A percentile compares a stretch with the other conserved stretches of the same genome.
Conservation (phyloP, 2,329 filamentous ascomycete species). For the Didymellaceae sp. region DNA sequence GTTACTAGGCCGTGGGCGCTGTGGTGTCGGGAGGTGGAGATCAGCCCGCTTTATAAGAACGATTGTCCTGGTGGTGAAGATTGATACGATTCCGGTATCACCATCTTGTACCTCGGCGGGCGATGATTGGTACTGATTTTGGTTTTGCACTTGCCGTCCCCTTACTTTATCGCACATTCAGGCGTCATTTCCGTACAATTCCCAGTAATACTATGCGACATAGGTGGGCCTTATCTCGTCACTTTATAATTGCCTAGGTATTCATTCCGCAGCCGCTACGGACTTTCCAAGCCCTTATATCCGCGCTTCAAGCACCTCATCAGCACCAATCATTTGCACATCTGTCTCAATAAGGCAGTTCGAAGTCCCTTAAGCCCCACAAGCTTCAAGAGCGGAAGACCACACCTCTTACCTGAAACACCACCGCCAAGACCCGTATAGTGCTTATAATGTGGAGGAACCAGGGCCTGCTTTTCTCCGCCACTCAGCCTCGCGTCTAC, state of each 20-base stretch:
- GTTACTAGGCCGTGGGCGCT: constrained; percentile 52
- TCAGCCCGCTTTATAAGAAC: constrained; percentile 50
- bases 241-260: too few relatives aligned
- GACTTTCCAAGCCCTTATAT: too few relatives aligned
- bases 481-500: constrained; percentile 33
- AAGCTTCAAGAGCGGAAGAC: not conserved
- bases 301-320: too few relatives aligned
- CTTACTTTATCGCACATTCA: too few relatives aligned
- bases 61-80: constrained; percentile 44
- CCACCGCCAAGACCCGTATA: constrained; percentile 27
- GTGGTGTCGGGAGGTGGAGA: constrained; percentile 53
- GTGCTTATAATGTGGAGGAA: constrained; percentile 23
- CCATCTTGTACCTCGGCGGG: not conserved
- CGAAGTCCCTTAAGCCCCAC: too few relatives aligned
- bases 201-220: too few relatives aligned
- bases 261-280: too few relatives aligned
- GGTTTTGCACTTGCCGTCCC: too few relatives aligned
- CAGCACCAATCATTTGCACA: too few relatives aligned
- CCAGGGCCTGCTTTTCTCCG: constrained; percentile 25
- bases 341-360: too few relatives aligned
- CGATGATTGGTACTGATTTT: not conserved
- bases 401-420: constrained; percentile 14
- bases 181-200: too few relatives aligned
- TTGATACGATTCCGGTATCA: constrained; percentile 13
- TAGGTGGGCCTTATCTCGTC: too few relatives aligned